A percentile compares a stretch with the other conserved stretches of the same genome.
These are phyloP conservation scores for Colletotrichum acutatum DNA, from an alignment of 2,329 filamentous ascomycete genomes.

Conservation along the genomic window DNA sequence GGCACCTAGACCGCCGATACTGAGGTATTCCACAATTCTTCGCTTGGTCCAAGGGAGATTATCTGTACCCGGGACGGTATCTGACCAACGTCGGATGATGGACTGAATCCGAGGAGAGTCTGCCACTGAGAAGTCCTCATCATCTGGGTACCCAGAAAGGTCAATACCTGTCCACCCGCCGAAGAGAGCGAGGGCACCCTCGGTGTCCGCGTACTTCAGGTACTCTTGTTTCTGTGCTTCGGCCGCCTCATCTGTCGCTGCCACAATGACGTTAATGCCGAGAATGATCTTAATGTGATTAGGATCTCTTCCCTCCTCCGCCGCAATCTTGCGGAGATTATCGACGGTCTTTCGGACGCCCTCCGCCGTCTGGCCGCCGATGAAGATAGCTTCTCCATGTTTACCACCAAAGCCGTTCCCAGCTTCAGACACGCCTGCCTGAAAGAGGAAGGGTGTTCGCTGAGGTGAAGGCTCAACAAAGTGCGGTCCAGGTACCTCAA, in stretches of 20 bases:
- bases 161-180: background rate
- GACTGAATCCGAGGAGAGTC: background rate
- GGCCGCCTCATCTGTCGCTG: background rate
- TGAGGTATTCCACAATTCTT: background rate
- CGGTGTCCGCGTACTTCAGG: background rate
- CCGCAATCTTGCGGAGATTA: background rate
- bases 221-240: background rate
- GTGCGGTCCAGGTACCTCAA: slow-evolving; percentile 67
- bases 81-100: background rate
- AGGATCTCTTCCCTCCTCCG: background rate
- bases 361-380: background rate
- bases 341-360: background rate
- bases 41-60: background rate
- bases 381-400: background rate
- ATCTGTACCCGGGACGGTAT: background rate
- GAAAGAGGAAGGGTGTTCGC: slow-evolving; percentile 71
- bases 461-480: slow-evolving; percentile 71
- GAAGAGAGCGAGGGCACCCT: background rate
- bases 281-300: background rate
- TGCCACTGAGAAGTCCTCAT: background rate
- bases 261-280: background rate
- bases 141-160: background rate
- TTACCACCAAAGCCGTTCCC: background rate
- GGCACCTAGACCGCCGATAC: background rate
- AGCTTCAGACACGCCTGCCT: background rate